Evolutionary conservation across 371 early-diverging fungal genomes (phyloP), one percentile per base, ranked within the genome.

Genomic region (Mucor indicus): DNA sequence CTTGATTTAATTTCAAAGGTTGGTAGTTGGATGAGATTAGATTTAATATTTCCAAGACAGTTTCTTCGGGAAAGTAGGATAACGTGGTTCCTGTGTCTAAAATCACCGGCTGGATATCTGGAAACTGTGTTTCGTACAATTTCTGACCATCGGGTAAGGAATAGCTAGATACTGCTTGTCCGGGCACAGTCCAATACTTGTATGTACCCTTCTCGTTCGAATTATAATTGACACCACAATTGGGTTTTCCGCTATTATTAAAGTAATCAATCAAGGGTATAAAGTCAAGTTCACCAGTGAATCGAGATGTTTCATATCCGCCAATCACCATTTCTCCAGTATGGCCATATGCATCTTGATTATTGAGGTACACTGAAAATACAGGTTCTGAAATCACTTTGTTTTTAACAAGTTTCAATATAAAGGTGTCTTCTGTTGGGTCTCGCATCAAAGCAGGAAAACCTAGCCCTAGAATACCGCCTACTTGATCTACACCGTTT

Each of bases 301-400:
- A 80, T 42, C 72, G 72, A 43, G 62, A 27, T n/a, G 53, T 46
- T 41, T 85, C 80, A 30, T 69, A 68, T 0, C 76, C 81, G 9
- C 81, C 81, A 48, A 83, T 63, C 10, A 70, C 71, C 23, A 80
- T 65, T 35, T 75, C 70, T 2, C 80, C 83, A 8, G 53, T 47
- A 29, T 53, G 49, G 11, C 58, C 58, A 23, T 53, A 36, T 9
- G 43, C 43, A 5, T 22, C 29, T 48, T 51, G 53, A 17, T 38
- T 16, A 35, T 64, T 64, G 11, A 73, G 47, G 30, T 62, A 67
- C 17, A 73, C 53, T 1, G 69, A 66, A 33, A 73, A 69, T 2
- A 72, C 55, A 6, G 72, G 56, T 6, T 69, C 50, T 4, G 45
- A 25, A 20, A 69, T 69, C 4, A 63, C 21, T 15, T 61, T 55